These are phyloP conservation scores for Chaetomium globosum DNA, from an alignment of 2,329 filamentous ascomycete species.

Conservation along the genomic window DNA sequence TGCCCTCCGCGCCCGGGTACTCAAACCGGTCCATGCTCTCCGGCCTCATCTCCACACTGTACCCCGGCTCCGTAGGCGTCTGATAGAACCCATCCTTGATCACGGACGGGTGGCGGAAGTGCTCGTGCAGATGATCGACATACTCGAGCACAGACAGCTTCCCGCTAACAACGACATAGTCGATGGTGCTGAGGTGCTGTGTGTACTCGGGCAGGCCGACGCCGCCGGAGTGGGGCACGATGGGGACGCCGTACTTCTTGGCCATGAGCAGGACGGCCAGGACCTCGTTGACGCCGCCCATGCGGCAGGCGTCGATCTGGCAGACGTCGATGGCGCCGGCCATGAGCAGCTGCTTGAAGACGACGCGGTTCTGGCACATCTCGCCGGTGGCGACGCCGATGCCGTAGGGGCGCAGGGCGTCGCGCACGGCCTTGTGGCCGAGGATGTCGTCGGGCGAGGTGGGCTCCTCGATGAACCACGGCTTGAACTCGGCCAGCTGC, in stretches of 20 bases:
- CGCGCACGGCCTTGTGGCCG: conserved; percentile 81
- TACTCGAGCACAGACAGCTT: conserved; percentile 85
- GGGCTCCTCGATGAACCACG: conserved; percentile 94
- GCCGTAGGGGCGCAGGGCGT: conserved; percentile 71
- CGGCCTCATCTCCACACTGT: conserved; percentile 91
- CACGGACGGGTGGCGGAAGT: conserved; percentile 79
- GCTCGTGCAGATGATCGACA: conserved; percentile 91
- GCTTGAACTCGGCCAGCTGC: conserved; percentile 77
- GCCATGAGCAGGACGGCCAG: conserved; percentile 88
- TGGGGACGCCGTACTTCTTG: conserved; percentile 74
- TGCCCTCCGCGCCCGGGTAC: conserved; percentile 75
- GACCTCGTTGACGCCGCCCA: conserved; percentile 90
- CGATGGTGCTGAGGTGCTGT: conserved; percentile 87
- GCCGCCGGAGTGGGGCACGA: conserved; percentile 86
- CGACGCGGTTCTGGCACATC: conserved; percentile 93
- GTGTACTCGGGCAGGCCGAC: conserved; percentile 93
- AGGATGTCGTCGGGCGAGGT: conserved; percentile 88
- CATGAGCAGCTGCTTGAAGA: conserved; percentile 89
- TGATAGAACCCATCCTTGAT: conserved; percentile 87
- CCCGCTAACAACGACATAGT: conserved; percentile 84
- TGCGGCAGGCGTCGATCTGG: conserved; percentile 86
- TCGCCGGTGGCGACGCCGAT: conserved; percentile 90
- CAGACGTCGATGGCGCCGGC: conserved; percentile 81
- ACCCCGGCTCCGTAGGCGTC: conserved; percentile 79
- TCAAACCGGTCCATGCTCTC: conserved; percentile 80